Evolutionary conservation across 2,329 filamentous ascomycete species (phyloP), one percentile per base, ranked within the genome.

Genomic region (Talaromyces sp.): DNA sequence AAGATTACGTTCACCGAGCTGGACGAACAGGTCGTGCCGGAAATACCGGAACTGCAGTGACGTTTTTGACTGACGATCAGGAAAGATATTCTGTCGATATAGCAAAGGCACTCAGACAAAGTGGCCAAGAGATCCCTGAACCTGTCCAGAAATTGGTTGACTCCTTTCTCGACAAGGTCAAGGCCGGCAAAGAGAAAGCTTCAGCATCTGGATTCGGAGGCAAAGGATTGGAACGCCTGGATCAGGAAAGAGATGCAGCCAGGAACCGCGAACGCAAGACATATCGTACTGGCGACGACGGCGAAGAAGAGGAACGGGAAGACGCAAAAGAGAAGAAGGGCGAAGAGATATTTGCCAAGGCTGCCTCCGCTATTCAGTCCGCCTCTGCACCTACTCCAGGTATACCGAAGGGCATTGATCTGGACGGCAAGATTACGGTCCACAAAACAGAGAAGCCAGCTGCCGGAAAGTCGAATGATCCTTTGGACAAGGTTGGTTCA

Each of bases 1-100:
- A 99, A 77, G 95, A 98, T 72, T 98, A 98, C 71, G 93, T 98
- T 44, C 95, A 97, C 75, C 89, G 95, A 66, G 92, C 91, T 61
- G 95, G 95, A 55, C 91, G 95, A 69, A 98, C 95, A 7, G 95
- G 95, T 11, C 89, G 95, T 73, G 95, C 95, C 52, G 95, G 95
- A 44, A 96, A 97, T 71, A 96, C 87, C 23, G 95, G 95, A 66
- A 96, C 92, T 42, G 95, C 95, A 0, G 91, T 99, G 58, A 99
- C 95, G 0, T 96, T 98, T 72, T 82, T 99, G 63, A 96, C 92
- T 0, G 89, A 91, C 46, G 91, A 96, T 54, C 93, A 99, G 75
- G 93, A 96, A 72, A 91, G 91, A 66, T 97, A 91, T 71, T 90
- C 95, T 2, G 84, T 91, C 11, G 92, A 96, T 68, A 91, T 97